Evolutionary conservation across 2,329 filamentous ascomycete genomes (phyloP), one percentile per base, ranked within the genome.

Genomic region (Curvularia eragrostidis): DNA sequence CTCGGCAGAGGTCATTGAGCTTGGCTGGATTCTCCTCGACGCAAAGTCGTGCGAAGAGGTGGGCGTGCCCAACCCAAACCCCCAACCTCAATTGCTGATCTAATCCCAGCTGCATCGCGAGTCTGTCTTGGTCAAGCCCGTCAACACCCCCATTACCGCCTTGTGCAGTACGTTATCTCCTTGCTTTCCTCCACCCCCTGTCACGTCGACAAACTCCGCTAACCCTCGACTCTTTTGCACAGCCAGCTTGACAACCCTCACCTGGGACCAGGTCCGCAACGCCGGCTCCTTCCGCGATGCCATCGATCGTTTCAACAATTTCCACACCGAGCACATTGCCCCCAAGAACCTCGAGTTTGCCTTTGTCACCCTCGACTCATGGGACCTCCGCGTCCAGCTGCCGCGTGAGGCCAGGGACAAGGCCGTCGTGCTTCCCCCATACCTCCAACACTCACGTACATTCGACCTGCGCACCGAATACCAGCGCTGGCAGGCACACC

Each of bases 241-340:
- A 97, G 93, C 95, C 76, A 97, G 93, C 82, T 84, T 99, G 78
- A 99, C 95, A 44, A 99, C 95, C 66, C 84, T 99, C 72, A 98
- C 95, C 53, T 99, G 95, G 95, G 95, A 99, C 79, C 94, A 99
- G 82, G 95, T 99, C 77, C 91, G 94, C 77, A 96, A 94, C 79
- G 94, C 95, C 77, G 95, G 95, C 68, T 94, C 93, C 68, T 99
- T 98, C 87, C 89, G 94, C 71, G 95, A 98, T 81, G 95, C 95
- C 68, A 90, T 99, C 81, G 91, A 91, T 80, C 91, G 92, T 70
- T 97, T 99, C 81, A 93, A 97, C 79, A 85, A 89, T 63, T 99
- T 97, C 78, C 93, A 93, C 74, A 89, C 90, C 70, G 94, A 99
- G 80, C 91, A 97, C 76, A 83, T 99, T 69, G 87, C 91, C 52